Percentiles rank a stretch among this genome's conserved stretches.
These are phyloP conservation scores for Chaetomidium leptoderma DNA, from an alignment of 495 filamentous ascomycete genomes.

Conservation along the genomic window DNA sequence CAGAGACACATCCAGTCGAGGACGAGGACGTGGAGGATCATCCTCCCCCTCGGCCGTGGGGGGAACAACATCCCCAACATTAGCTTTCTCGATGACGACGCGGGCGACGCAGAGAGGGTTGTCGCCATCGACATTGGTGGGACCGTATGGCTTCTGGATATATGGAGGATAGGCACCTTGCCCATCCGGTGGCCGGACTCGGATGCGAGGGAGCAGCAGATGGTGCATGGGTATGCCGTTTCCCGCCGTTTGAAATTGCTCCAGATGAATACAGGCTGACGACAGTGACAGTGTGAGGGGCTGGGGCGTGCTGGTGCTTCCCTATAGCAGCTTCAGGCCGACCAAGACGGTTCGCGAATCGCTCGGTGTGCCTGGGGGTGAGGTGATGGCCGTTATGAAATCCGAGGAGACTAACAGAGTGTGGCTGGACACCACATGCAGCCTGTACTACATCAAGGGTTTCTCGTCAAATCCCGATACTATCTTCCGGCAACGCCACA, in stretches of 20 bases:
- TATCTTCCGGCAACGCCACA: constrained; percentile 11
- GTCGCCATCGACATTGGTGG: constrained; percentile 72
- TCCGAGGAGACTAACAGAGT: not conserved
- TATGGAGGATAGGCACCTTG: constrained; percentile 46
- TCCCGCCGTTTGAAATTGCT: not conserved
- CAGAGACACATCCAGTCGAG: constrained; percentile 33
- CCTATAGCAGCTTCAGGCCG: constrained; percentile 39
- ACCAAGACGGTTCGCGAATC: constrained; percentile 30
- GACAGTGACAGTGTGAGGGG: constrained; percentile 25
- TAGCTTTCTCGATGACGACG: constrained; percentile 62
- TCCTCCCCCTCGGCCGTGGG: constrained; percentile 27
- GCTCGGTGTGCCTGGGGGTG: constrained; percentile 29
- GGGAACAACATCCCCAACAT: constrained; percentile 72
- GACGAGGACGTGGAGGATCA: constrained; percentile 41
- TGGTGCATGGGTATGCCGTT: not conserved
- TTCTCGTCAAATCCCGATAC: constrained; percentile 13
- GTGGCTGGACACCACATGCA: constrained; percentile 28
- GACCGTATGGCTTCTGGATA: constrained; percentile 59
- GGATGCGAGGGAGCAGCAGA: not conserved
- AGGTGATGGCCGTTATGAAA: constrained; percentile 17
- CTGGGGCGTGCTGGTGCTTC: constrained; percentile 48
- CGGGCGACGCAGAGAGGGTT: constrained; percentile 61
- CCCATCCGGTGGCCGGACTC: constrained; percentile 16
- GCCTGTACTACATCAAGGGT: constrained; percentile 28
- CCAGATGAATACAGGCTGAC: constrained; percentile 10